Conservation (phyloP, 2,329 filamentous ascomycete species). For the Fusarium sp. region DNA sequence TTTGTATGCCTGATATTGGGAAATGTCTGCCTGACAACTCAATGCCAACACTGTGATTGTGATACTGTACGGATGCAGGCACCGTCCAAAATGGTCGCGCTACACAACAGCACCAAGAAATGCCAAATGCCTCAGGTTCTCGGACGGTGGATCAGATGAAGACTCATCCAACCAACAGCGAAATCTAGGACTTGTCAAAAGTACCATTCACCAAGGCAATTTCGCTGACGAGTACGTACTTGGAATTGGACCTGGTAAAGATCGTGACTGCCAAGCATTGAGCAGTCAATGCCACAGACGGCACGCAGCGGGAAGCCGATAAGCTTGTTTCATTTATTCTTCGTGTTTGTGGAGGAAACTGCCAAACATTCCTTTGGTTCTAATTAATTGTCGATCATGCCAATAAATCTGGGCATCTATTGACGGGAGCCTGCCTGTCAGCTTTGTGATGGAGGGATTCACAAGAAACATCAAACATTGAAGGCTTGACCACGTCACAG, state of each 20-base stretch:
- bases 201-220: neutral
- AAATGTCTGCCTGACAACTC: constrained; percentile 25
- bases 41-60: constrained; percentile 15
- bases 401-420: constrained; percentile 18
- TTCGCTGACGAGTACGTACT: neutral
- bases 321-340: constrained; percentile 37
- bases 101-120: constrained; percentile 16
- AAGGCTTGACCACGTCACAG: constrained; percentile 24
- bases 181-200: constrained; percentile 22
- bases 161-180: constrained; percentile 14
- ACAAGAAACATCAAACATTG: constrained; percentile 15
- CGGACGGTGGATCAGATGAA: constrained; percentile 33
- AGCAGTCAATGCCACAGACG: constrained; percentile 5
- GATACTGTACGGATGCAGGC: constrained; percentile 34
- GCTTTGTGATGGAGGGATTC: constrained; percentile 18
- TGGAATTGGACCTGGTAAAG: neutral
- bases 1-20: neutral
- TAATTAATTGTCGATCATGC: constrained; percentile 8
- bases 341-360: constrained; percentile 15
- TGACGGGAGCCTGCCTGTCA: constrained; percentile 25
- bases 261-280: constrained; percentile 33
- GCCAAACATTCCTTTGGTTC: constrained; percentile 1
- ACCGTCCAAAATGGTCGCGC: constrained; percentile 34
- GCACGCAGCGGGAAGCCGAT: constrained; percentile 33
- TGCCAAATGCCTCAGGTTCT: constrained; percentile 36